A percentile compares a stretch with the other conserved stretches of the same genome.
phyloP scores from a whole-genome alignment of 257 asterid genomes.

The Penstemon eatonii region DNA sequence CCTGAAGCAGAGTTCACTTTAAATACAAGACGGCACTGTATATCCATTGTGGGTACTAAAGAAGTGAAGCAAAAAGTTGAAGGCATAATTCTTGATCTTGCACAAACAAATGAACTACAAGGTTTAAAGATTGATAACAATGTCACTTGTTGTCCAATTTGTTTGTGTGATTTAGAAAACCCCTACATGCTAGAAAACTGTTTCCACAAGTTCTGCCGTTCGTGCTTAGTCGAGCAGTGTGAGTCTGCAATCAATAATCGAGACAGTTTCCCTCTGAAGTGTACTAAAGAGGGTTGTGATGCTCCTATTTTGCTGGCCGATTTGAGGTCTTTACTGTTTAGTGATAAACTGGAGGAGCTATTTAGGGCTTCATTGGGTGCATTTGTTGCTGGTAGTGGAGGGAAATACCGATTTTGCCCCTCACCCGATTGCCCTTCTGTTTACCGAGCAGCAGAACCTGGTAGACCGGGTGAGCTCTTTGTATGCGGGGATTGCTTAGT shows the following conservation, averaged over 20 bases:
- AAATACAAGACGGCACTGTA: conserved; percentile 58
- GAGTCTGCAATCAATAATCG: conserved; percentile 64
- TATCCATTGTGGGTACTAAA: conserved; percentile 54
- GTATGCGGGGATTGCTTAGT: conserved; percentile 69
- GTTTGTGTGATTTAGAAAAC: conserved; percentile 81
- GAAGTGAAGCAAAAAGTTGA: conserved; percentile 69
- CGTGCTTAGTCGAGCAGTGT: conserved; percentile 77
- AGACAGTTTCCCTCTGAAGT: conserved; percentile 65
- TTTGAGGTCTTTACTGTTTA: conserved; percentile 50
- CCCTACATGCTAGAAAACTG: conserved; percentile 69
- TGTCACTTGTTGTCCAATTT: conserved; percentile 57
- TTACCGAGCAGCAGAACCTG: conserved; percentile 49
- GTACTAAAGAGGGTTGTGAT: conserved; percentile 55
- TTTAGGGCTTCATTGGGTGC: conserved; percentile 75
- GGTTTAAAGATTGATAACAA: conserved; percentile 31
- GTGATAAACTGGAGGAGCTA: conserved; percentile 75
- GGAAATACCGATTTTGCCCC: conserved; percentile 76
- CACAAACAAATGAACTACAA: conserved; percentile 38
- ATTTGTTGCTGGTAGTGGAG: conserved; percentile 66
- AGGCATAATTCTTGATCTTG: conserved; percentile 49
- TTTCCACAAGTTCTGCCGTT: conserved; percentile 61
- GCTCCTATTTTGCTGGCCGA: conserved; percentile 57
- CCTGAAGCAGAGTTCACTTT: conserved; percentile 68
- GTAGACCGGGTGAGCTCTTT: conserved; percentile 35
- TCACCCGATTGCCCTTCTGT: conserved; percentile 94